A percentile compares a stretch with the other conserved stretches of the same genome.
These are phyloP conservation scores for Rhizopus sp. DNA, from an alignment of 371 early-diverging fungal species.

Conservation along the genomic window DNA sequence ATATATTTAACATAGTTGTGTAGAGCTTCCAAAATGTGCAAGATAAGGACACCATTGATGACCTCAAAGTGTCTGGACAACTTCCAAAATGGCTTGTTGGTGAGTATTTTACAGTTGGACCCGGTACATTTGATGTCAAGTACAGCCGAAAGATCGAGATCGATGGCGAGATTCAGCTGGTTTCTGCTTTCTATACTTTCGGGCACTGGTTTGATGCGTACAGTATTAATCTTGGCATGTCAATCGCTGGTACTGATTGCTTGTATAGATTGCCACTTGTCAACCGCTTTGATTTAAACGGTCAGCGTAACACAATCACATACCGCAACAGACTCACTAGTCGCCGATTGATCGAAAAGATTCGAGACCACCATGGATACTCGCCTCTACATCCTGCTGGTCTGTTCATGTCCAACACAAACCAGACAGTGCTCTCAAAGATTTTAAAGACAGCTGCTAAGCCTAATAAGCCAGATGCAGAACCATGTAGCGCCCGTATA, in stretches of 20 bases:
- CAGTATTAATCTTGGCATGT: neutral
- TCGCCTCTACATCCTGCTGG: constrained; percentile 67
- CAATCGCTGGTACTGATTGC: too few relatives aligned
- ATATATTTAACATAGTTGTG: neutral
- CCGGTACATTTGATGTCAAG: constrained; percentile 62
- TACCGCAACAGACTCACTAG: constrained; percentile 65
- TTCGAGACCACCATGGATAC: constrained; percentile 70
- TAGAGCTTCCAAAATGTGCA: constrained; percentile 50
- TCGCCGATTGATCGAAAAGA: constrained; percentile 59
- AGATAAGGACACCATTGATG: constrained; percentile 42
- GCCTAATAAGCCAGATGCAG: constrained; percentile 53
- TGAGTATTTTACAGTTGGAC: constrained; percentile 66
- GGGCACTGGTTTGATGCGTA: constrained; percentile 78
- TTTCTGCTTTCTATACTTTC: constrained; percentile 61
- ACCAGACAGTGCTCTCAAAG: constrained; percentile 66
- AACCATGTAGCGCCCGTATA: constrained; percentile 62
- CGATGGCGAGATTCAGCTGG: constrained; percentile 62
- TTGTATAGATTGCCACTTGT: constrained; percentile 52
- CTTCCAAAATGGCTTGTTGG: constrained; percentile 68
- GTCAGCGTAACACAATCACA: constrained; percentile 51
- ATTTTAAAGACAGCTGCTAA: constrained; percentile 56
- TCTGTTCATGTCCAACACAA: constrained; percentile 65
- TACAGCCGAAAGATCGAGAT: constrained; percentile 64
- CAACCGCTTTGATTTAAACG: constrained; percentile 66
- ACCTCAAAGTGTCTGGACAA: constrained; percentile 50